Evolutionary conservation across 495 filamentous ascomycete species (phyloP), one percentile per base, ranked within the genome.

Genomic region (Aspergillus affinis): DNA sequence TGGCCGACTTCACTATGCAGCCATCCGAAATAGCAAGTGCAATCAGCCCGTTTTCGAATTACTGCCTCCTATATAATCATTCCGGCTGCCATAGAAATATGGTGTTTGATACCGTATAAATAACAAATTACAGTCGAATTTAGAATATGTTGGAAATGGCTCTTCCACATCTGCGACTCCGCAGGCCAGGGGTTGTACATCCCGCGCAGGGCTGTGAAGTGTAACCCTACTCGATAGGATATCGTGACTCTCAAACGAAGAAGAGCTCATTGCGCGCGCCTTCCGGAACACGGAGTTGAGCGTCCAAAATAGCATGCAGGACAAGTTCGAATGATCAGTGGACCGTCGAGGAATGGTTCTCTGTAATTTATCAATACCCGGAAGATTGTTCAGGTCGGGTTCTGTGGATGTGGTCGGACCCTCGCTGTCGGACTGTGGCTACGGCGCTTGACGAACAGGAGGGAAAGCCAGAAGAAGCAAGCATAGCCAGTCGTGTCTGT

Each of bases 401-500:
- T 41, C 23, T 30, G 17, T 13, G 19, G 6, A 46, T 44, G n/a
- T 41, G 20, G 29, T 20, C 20, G 54, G 46, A n/a, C 19, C 46
- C 47, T 41, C 36, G 13, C 29, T 30, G 26, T 5, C n/a, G 54
- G 8, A 26, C 10, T n/a, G 19, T 55, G 19, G 21, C 10, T 29
- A 32, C 36, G 23, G 57, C 49, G 27, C 46, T 54, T 55, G 51
- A 44, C 26, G 15, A 23, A 36, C 17, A 21, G 4, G 54, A 27
- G 27, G 30, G 7, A 44, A 49, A 48, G 48, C n/a, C 10, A 51
- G 27, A 60, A 53, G 44, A 41, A 61, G 45, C 51, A 49, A 52
- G 20, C 9, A 29, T n/a, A 51, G 55, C 64, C 60, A 59, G 57
- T 41, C 27, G 45, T 8, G 20, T 36, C 19, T 55, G 67, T 66